Evolutionary conservation across 768 basidiomycete species (phyloP).

Genomic region (Porphyrellus cyaneotinctus): DNA sequence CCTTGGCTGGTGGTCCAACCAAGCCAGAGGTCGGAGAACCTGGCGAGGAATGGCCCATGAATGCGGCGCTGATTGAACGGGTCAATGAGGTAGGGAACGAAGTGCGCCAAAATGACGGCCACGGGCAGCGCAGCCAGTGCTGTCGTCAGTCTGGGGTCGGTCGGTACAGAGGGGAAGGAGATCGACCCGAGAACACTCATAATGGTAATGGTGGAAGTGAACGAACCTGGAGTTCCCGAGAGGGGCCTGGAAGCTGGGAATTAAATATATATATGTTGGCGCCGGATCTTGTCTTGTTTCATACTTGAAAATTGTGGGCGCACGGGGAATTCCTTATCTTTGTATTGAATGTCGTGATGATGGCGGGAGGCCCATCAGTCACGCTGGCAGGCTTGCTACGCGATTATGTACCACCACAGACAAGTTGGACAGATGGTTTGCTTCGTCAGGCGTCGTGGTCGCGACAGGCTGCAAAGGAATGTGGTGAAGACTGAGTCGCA

Average conservation of each 20-base stretch:
- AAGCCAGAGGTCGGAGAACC: constrained; percentile 71
- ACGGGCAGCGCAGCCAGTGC: constrained; percentile 14
- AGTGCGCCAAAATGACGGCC: constrained; percentile 25
- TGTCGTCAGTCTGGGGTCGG: constrained; percentile 1
- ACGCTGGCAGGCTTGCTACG: no score
- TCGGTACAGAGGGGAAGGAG: neutral
- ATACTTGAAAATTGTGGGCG: no score
- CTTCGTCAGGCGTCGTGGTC: no score
- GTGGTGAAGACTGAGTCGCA: no score
- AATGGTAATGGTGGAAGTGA: constrained; percentile 5
- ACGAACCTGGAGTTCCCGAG: neutral
- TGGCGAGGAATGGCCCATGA: constrained; percentile 70
- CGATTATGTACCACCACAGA: no score
- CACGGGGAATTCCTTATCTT: no score
- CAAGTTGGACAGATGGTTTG: no score
- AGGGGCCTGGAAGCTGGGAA: neutral
- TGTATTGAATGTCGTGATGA: no score
- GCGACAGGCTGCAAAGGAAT: no score
- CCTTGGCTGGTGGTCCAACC: constrained; percentile 61
- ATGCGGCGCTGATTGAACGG: constrained; percentile 53
- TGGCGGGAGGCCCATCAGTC: no score
- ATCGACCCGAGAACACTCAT: constrained; percentile 18
- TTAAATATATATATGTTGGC: neutral
- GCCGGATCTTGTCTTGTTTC: neutral
- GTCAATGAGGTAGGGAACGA: constrained; percentile 54